A percentile compares a stretch with the other conserved stretches of the same genome.
phyloP scores from a whole-genome alignment of 2,329 filamentous ascomycete species.

The Nakataea oryzae region DNA sequence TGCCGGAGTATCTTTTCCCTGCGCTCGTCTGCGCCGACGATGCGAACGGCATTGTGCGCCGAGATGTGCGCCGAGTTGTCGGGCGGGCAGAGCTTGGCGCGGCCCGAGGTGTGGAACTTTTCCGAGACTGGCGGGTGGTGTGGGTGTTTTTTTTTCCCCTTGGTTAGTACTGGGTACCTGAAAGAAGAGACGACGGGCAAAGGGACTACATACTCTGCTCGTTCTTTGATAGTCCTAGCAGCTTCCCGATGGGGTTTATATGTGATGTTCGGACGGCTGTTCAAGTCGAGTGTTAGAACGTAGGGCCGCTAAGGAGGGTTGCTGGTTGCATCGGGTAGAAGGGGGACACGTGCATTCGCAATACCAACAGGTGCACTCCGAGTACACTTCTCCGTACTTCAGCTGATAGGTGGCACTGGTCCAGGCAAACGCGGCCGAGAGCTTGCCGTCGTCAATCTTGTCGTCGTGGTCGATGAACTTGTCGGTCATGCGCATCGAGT shows the following conservation, averaged over 20 bases:
- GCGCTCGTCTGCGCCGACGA: not conserved
- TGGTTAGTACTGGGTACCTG: not conserved
- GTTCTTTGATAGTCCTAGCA: constrained; percentile 33
- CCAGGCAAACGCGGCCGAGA: constrained; percentile 59
- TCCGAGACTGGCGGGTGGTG: constrained; percentile 22
- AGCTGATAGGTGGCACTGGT: constrained; percentile 62
- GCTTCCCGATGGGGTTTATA: constrained; percentile 31
- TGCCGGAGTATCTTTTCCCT: not conserved
- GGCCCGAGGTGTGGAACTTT: constrained; percentile 35
- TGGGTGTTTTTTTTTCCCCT: not conserved
- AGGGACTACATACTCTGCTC: constrained; percentile 26
- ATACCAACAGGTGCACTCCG: constrained; percentile 74
- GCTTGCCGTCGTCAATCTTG: constrained; percentile 60
- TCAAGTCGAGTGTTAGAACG: not conserved
- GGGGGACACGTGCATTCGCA: constrained; percentile 51
- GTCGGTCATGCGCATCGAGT: constrained; percentile 32
- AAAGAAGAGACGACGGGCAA: not conserved
- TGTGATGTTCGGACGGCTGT: constrained; percentile 45
- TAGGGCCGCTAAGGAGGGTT: not conserved
- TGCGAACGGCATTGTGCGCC: constrained; percentile 56
- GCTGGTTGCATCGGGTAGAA: too few relatives aligned
- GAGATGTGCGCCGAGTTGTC: constrained; percentile 60
- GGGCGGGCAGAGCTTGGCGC: constrained; percentile 37
- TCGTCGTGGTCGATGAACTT: constrained; percentile 75
- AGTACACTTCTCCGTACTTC: constrained; percentile 55